Evolutionary conservation across 495 filamentous ascomycete genomes (phyloP).

Genomic region (Aspergillus olivimuriae): DNA sequence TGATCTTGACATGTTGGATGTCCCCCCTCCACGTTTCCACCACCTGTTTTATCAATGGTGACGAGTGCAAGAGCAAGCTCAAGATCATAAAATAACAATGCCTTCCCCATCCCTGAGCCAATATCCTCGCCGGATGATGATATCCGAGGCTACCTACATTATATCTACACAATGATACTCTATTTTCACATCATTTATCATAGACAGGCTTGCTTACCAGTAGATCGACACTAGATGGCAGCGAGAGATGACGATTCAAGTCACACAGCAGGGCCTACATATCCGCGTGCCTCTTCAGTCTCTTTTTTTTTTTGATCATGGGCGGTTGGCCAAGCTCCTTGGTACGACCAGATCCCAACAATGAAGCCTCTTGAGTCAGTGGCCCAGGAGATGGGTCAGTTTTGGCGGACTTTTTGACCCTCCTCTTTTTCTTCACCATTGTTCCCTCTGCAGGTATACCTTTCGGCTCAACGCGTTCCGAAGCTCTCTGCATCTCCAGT

Average conservation of each 20-base stretch:
- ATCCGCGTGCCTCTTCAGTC: slow-evolving; percentile 2
- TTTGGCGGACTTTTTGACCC: slow-evolving; percentile 22
- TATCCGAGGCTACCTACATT: no score
- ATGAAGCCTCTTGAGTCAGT: neutral
- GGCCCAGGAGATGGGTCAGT: neutral
- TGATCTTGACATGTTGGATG: no score
- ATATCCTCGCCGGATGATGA: no score
- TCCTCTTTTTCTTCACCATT: slow-evolving; percentile 74
- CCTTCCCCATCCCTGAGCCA: no score
- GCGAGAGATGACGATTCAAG: neutral
- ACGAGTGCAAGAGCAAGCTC: no score
- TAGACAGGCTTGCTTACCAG: no score
- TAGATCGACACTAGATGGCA: no score
- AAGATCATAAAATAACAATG: no score
- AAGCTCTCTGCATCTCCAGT: slow-evolving; percentile 85
- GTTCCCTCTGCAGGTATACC: slow-evolving; percentile 65
- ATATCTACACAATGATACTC: no score
- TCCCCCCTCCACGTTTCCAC: no score
- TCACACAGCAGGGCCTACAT: slow-evolving; percentile 1
- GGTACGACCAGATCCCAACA: neutral
- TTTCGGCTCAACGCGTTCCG: slow-evolving; percentile 70
- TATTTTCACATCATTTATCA: no score
- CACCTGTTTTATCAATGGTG: no score
- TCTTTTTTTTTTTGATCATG: neutral
- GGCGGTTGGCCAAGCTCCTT: neutral